Conservation (phyloP, 371 early-diverging fungal species). For the Syncephalastrum contaminatum region DNA sequence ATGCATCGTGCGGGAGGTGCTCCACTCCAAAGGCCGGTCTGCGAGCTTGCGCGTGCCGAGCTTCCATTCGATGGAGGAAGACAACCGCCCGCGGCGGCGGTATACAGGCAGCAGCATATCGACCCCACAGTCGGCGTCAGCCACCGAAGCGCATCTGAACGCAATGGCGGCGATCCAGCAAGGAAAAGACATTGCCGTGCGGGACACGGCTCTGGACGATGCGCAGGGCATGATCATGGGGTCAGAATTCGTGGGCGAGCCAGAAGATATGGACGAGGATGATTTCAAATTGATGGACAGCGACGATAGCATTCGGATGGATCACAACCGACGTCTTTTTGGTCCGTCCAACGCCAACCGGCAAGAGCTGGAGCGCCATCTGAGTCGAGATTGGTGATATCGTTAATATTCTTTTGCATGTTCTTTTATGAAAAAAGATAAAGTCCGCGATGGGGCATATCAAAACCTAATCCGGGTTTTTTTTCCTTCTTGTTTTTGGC, state of each 20-base stretch:
- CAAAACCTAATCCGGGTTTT: no score
- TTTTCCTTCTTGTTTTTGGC: no score
- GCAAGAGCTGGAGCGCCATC: constrained; percentile 13
- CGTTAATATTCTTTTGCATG: neutral
- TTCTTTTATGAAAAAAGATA: neutral
- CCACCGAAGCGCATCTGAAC: constrained; percentile 33
- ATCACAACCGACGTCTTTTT: constrained; percentile 12
- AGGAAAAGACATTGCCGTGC: constrained; percentile 20
- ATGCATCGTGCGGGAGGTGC: constrained; percentile 41
- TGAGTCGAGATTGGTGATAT: constrained; percentile 20
- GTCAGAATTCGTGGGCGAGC: constrained; percentile 24
- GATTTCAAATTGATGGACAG: constrained; percentile 10
- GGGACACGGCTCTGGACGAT: constrained; percentile 1
- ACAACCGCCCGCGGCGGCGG: constrained; percentile 21
- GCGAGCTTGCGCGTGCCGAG: neutral
- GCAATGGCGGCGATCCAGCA: constrained; percentile 36
- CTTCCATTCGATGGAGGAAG: neutral
- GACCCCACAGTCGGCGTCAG: constrained; percentile 33
- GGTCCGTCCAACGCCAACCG: constrained; percentile 13
- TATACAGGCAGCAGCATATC: constrained; percentile 46
- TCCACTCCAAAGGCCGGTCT: constrained; percentile 14
- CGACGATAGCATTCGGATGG: constrained; percentile 14
- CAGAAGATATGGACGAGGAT: constrained; percentile 23
- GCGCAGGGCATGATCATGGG: constrained; percentile 12
- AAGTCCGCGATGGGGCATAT: no score